Evolutionary conservation across 78 protist genomes (phyloP), one percentile per base, ranked within the genome.

Genomic region (Cavenderia fasciculata): DNA sequence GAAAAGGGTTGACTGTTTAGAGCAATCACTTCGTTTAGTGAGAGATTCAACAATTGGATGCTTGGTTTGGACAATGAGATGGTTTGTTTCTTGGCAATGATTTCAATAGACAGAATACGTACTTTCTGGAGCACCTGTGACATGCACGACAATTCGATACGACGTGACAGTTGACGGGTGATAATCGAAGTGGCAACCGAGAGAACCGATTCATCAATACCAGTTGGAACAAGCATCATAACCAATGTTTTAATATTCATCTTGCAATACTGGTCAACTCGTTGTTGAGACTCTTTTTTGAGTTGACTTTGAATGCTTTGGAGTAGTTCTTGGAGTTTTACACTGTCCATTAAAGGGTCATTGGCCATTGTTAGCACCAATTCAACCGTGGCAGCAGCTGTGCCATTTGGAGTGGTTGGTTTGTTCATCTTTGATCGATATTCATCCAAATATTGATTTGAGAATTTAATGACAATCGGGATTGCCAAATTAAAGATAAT

Each of bases 401-500:
- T n/a, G 25, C 38, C 1, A 1, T 16, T 36, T 36, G 72, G 19
- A 5, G 72, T 38, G 4, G 44, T 16, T 11, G 72, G 72, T 57
- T 29, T 27, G 4, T 27, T 36, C 8, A 57, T 27, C 63, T 57
- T 57, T n/a, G n/a, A n/a, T 38, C 46, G 12, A 36, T 21, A 19
- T n/a, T 63, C 72, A 38, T 63, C 72, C 14, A 56, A 49, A 23
- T 82, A 82, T 0, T 33, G 10, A 56, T 82, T 82, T 10, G 89
- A 31, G 11, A 51, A 38, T 40, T 51, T 34, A n/a, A 82, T 56
- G 2, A 68, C 68, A 0, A 82, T 82, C 25, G 89, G 89, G 23
- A 82, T 44, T 11, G 78, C 33, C 11, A 68, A 27, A 68, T 82
- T 68, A 27, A 82, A 82, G n/a, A 82, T 82, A 59, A 82, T 52